Evolutionary conservation across 345 rosid genomes (phyloP).

Genomic region (Aurinia saxatilis): DNA sequence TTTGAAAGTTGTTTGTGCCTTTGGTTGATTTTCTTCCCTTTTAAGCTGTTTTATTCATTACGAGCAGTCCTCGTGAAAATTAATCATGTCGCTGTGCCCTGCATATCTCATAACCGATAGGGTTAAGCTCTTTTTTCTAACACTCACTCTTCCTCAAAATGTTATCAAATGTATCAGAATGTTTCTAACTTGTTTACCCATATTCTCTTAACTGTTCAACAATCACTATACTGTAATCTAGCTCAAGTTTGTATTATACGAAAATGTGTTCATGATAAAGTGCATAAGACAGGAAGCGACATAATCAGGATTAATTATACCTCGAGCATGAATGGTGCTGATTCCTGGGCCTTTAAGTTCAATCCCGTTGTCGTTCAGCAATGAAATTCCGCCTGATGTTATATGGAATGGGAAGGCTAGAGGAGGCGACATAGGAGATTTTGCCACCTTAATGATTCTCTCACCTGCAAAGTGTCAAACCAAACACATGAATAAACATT

Average conservation of each 20-base stretch:
- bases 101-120: constrained; percentile 21
- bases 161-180: background rate
- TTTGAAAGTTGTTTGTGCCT: constrained; percentile 11
- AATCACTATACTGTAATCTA: no score
- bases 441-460: constrained; percentile 70
- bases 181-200: constrained; percentile 1
- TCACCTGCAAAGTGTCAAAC: constrained; percentile 41
- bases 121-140: background rate
- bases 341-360: constrained; percentile 58
- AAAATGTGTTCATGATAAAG: background rate
- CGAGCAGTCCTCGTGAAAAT: constrained; percentile 25
- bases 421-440: constrained; percentile 79
- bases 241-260: no score
- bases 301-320: background rate
- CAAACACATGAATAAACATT: background rate
- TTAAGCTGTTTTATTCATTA: background rate
- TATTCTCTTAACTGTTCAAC: background rate
- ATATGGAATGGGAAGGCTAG: constrained; percentile 66
- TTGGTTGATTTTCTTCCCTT: constrained; percentile 23
- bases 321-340: constrained; percentile 40
- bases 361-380: constrained; percentile 50
- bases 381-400: constrained; percentile 56
- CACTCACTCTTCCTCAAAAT: background rate
- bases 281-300: background rate
- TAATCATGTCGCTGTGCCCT: constrained; percentile 40